Percentiles rank a stretch among this genome's conserved stretches.
Conservation (phyloP, 805 yeast genomes). For the Wickerhamiella lipophila region DNA sequence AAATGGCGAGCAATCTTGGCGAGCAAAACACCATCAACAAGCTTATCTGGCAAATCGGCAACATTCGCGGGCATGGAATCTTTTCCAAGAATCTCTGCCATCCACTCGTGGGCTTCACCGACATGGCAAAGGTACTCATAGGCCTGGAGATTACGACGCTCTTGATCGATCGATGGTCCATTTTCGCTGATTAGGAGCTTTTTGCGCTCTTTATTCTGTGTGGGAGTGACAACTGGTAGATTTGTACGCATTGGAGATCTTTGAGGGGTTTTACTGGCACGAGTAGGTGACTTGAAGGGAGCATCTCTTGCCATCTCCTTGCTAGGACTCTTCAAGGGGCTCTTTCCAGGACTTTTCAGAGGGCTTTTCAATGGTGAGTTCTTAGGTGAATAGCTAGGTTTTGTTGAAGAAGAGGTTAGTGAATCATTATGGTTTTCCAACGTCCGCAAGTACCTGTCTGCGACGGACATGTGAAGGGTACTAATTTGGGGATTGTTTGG, state of each 20-base stretch:
- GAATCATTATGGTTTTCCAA: slow-evolving; percentile 19
- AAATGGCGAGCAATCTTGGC: slow-evolving; percentile 67
- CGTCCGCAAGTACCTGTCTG: slow-evolving; percentile 18
- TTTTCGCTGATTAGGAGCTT: slow-evolving; percentile 9
- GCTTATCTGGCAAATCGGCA: slow-evolving; percentile 46
- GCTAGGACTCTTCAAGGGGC: not conserved
- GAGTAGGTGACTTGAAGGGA: slow-evolving; percentile 8
- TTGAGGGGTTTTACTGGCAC: not conserved
- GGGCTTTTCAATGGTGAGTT: slow-evolving; percentile 1
- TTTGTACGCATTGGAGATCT: slow-evolving; percentile 22
- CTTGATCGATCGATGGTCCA: slow-evolving; percentile 28
- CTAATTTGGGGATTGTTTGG: slow-evolving; percentile 11
- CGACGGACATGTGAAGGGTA: slow-evolving; percentile 8
- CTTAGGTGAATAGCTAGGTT: slow-evolving; percentile 2
- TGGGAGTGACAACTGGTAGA: slow-evolving; percentile 7
- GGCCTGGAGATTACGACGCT: slow-evolving; percentile 36
- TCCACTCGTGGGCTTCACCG: slow-evolving; percentile 72
- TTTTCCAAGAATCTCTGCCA: slow-evolving; percentile 49
- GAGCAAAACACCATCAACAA: slow-evolving; percentile 73
- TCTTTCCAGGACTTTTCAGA: not conserved
- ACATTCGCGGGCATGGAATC: slow-evolving; percentile 37
- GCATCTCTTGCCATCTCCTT: not conserved
- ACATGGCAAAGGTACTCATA: slow-evolving; percentile 74
- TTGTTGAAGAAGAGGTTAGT: not conserved
- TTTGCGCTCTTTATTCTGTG: slow-evolving; percentile 10